Base-by-base conservation (phyloP, 805 yeast genomes). In the Ogataea saltuana region DNA sequence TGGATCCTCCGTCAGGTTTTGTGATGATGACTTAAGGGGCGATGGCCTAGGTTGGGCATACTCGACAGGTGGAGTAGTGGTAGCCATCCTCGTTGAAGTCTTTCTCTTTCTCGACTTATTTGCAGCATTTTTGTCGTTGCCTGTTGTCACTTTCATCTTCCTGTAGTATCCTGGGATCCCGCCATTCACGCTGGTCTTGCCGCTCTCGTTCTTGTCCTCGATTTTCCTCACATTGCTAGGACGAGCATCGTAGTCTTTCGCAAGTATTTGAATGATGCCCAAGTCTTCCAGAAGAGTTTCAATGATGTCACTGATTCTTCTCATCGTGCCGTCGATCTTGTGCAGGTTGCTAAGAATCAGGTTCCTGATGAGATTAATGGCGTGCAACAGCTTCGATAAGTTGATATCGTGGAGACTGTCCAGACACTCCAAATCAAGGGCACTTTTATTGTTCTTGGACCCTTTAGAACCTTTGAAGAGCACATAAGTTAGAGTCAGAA, bases 211-310 rank as follows among this genome's bases (percentile, higher is more conserved):
- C 34, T 46, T 52, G 34, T 52, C 59, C 34, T 60, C 66, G 33
- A 59, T 61, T 21, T 56, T 56, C 33, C 54, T 53, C 10, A 56
- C 67, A 44, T 51, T 61, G 35, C 65, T 61, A 18, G 59, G 50
- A 6, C 55, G 46, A 5, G 66, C 65, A 39, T 49, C 40, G 35
- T 45, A 64, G n/a, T 60, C 61, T 19, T 47, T 51, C 13, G 60
- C 64, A 12, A 65, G 42, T 3, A 59, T 41, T 21, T 58, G 55
- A 39, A 62, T 60, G 17, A 71, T 61, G 26, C 75, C 75, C 10
- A 72, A 51, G 52, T 72, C 76, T 34, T 65, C 67, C 23, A 67
- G 52, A 16, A 72, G 52, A 2, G 73, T 70, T 41, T 70, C 71
- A 21, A 68, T 62, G 13, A 71, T 67, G 48, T 71, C 75, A 42